Percentiles rank a stretch among this genome's conserved stretches.
Evolutionary conservation across 78 protist species (phyloP).

Genomic region (Dictyostelium firmibasis): DNA sequence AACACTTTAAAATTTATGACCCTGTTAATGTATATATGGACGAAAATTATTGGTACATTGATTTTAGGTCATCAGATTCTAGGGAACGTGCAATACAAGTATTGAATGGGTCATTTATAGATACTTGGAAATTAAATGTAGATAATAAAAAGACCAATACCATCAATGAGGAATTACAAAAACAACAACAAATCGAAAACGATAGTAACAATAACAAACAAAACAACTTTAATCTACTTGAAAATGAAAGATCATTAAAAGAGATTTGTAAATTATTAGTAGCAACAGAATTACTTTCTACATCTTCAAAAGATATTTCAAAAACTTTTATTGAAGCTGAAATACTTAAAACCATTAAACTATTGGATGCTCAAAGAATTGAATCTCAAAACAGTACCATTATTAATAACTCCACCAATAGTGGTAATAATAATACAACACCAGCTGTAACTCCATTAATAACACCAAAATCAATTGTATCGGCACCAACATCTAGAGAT

Average conservation of each 20-base stretch:
- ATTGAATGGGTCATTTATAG: constrained; percentile 20
- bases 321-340: constrained; percentile 34
- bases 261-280: constrained; percentile 34
- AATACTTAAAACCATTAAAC: constrained; percentile 12
- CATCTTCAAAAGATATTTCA: constrained; percentile 31
- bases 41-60: constrained; percentile 33
- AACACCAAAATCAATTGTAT: background rate
- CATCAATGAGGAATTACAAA: background rate
- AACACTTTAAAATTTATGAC: constrained; percentile 22
- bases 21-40: constrained; percentile 34
- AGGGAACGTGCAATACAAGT: constrained; percentile 24
- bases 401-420: too few species aligned
- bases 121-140: constrained; percentile 23
- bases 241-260: background rate
- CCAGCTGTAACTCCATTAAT: background rate
- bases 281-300: constrained; percentile 18
- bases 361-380: constrained; percentile 10
- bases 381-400: background rate
- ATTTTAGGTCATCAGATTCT: constrained; percentile 12
- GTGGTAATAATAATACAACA: background rate
- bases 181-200: background rate
- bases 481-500: background rate
- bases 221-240: background rate
- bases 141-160: background rate
- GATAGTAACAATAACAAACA: background rate